Evolutionary conservation across 1,139 yeast species (phyloP).

Genomic region (Taphrina confusa): DNA sequence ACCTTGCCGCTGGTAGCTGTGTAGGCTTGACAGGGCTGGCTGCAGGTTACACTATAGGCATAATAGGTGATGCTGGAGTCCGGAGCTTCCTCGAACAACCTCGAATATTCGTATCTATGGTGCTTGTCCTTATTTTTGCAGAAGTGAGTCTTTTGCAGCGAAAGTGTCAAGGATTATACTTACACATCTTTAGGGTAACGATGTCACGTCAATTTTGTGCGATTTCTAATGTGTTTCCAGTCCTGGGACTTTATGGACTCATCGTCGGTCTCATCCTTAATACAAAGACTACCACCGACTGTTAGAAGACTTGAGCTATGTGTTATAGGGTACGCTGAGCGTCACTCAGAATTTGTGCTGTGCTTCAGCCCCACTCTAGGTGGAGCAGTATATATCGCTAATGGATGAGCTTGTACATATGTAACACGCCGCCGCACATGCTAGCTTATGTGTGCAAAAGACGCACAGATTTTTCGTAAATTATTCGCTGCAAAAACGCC

Average conservation of each 20-base stretch:
- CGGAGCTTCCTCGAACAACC: conserved; percentile 97
- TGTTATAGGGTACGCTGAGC: too few relatives aligned
- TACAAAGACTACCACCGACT: conserved; percentile 67
- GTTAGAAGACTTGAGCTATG: conserved; percentile 14
- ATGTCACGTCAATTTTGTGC: background rate
- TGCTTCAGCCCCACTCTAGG: too few relatives aligned
- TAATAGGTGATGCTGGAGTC: conserved; percentile 98
- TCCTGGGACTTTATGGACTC: conserved; percentile 93
- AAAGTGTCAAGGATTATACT: too few relatives aligned
- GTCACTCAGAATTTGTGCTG: too few relatives aligned
- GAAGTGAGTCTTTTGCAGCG: conserved; percentile 54
- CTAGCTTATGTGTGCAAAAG: too few relatives aligned
- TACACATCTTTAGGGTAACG: too few relatives aligned
- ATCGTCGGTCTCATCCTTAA: conserved; percentile 95
- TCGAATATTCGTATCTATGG: conserved; percentile 95
- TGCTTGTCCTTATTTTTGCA: conserved; percentile 89
- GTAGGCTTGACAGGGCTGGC: conserved; percentile 97
- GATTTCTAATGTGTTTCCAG: conserved; percentile 1
- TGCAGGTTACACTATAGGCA: conserved; percentile 97
- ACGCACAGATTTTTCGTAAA: too few relatives aligned
- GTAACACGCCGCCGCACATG: too few relatives aligned
- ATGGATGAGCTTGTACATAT: too few relatives aligned
- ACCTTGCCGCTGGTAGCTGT: conserved; percentile 95
- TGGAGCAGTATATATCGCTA: too few relatives aligned
- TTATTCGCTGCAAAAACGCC: too few relatives aligned